Evolutionary conservation across 2,329 filamentous ascomycete species (phyloP), one percentile per base, ranked within the genome.

Genomic region (Talaromyces islandicus): DNA sequence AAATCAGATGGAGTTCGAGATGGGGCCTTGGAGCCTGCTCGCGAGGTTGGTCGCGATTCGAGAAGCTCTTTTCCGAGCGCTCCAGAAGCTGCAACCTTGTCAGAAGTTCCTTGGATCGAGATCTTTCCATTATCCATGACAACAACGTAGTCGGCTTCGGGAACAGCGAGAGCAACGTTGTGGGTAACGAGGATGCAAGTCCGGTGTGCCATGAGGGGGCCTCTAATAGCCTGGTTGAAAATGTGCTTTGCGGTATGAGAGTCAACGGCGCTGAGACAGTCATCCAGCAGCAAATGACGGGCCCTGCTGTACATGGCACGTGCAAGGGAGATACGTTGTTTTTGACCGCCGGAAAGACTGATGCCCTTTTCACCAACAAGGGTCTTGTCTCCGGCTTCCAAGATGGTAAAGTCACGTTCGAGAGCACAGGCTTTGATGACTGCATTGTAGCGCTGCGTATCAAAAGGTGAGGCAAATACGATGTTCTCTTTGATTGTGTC

Each of bases 201-300:
- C 48, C 94, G 87, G 69, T 87, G 83, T 60, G 83, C 79, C 94
- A 99, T 97, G 56, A 99, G 77, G 6, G 91, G 90, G 2, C 94
- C 94, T 67, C 88, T 88, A 64, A 99, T 88, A 62, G 92, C 96
- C 74, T 96, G 89, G 71, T 89, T 89, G 77, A 97, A 97, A 66
- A 99, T 97, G 88, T 95, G 97, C 73, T 97, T 95, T 2, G 92
- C 92, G 0, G 94, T 97, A 69, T 99, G 94, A 3, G 94, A 95
- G 73, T 99, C 94, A 35, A 99, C 94, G 29, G 94, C 94, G 70
- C 92, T 97, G 50, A 99, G 82, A 64, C 95, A 96, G 73, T 99
- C 94, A 70, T 99, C 94, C 55, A 99, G 82, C 11, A 99, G 83
- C 17, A 99, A 78, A 73, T 97, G 93, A 57, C 88, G 88, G 6